These are phyloP conservation scores for Euphorbia celastroides DNA, from an alignment of 441 rosid genomes.

Conservation along the genomic window DNA sequence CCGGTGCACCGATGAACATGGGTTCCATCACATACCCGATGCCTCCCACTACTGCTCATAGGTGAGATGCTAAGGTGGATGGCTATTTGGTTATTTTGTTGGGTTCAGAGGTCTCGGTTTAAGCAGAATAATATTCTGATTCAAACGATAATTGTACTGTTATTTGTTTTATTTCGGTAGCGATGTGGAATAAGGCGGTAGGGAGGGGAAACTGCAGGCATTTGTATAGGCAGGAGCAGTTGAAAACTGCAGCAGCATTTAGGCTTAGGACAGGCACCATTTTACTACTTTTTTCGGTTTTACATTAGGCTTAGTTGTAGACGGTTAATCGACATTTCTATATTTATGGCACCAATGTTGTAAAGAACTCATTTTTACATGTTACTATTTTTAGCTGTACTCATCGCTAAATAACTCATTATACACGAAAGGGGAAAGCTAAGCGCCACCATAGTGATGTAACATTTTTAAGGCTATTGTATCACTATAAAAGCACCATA, in stretches of 20 bases:
- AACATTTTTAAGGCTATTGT: no score
- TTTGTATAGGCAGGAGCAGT: conserved; percentile 34
- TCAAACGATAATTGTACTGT: conserved; percentile 28
- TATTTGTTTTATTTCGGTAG: conserved; percentile 24
- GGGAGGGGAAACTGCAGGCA: conserved; percentile 25
- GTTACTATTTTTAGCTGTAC: conserved; percentile 19
- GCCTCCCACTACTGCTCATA: conserved; percentile 72
- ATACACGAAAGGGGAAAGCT: no score
- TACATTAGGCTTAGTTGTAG: conserved; percentile 22
- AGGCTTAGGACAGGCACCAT: conserved; percentile 27
- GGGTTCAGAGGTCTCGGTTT: conserved; percentile 22
- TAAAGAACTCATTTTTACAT: conserved; percentile 17
- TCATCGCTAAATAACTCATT: no score
- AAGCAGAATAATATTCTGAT: conserved; percentile 33
- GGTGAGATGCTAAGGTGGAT: conserved; percentile 49
- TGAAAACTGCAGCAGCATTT: conserved; percentile 26
- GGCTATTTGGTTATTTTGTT: conserved; percentile 26
- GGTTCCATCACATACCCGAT: conserved; percentile 63
- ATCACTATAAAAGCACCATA: no score
- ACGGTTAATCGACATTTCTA: conserved; percentile 8
- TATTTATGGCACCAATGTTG: conserved; percentile 21
- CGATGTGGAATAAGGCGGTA: conserved; percentile 33
- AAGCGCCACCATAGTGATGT: no score
- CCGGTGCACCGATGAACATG: conserved; percentile 75
- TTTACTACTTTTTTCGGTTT: conserved; percentile 17